phyloP scores from a whole-genome alignment of 192 early-diverging fungal species.

The Coemansia sp. region DNA sequence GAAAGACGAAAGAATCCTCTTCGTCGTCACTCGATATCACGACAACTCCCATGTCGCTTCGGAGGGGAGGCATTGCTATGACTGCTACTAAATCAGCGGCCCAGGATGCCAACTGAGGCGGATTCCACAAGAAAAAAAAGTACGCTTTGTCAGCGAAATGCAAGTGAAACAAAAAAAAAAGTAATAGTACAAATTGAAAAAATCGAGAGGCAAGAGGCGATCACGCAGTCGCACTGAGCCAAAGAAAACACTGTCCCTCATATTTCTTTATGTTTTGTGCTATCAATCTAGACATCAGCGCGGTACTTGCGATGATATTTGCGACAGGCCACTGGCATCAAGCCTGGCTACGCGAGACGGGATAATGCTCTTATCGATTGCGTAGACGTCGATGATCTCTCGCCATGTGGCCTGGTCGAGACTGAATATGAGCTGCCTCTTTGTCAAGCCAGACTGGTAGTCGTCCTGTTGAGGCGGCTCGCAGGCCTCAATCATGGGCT shows the following conservation, averaged over 20 bases:
- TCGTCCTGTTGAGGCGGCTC: constrained; percentile 74
- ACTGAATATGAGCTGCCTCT: constrained; percentile 81
- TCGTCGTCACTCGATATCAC: constrained; percentile 39
- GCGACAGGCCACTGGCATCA: constrained; percentile 31
- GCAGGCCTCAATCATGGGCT: constrained; percentile 67
- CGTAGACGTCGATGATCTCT: constrained; percentile 68
- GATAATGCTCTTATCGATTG: constrained; percentile 65
- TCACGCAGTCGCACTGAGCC: no score
- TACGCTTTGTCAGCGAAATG: no score
- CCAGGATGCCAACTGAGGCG: no score
- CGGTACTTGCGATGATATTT: constrained; percentile 37
- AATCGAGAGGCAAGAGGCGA: no score
- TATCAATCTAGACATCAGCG: neutral
- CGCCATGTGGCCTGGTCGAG: constrained; percentile 72
- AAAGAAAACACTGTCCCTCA: neutral
- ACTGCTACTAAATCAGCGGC: neutral
- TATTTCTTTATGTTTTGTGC: no score
- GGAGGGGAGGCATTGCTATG: neutral
- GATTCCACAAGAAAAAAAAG: no score
- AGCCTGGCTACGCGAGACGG: constrained; percentile 42
- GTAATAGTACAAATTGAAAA: no score
- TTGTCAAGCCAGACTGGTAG: constrained; percentile 65
- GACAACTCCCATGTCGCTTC: constrained; percentile 4
- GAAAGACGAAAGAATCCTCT: neutral
- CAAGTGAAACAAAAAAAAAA: no score